These are phyloP conservation scores for Torulaspora franciscae DNA, from an alignment of 805 yeast species.

Conservation along the genomic window DNA sequence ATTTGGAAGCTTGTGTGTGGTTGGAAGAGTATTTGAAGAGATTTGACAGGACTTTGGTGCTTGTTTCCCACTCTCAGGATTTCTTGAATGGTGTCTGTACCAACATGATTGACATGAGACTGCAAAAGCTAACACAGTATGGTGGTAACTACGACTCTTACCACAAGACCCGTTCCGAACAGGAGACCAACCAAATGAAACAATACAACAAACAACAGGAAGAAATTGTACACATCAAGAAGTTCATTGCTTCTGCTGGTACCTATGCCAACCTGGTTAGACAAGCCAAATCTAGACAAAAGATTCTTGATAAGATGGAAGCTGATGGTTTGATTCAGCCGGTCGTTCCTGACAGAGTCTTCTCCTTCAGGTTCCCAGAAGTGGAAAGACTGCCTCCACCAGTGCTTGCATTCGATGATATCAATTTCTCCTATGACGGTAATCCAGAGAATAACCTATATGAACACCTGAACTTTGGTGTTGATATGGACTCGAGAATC, in stretches of 20 bases:
- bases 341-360: conserved; percentile 88
- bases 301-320: conserved; percentile 99
- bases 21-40: conserved; percentile 94
- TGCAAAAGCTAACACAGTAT: conserved; percentile 63
- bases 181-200: conserved; percentile 97
- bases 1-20: conserved; percentile 99
- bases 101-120: conserved; percentile 96
- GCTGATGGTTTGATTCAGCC: conserved; percentile 96
- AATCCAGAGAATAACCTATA: conserved; percentile 80
- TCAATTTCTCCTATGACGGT: conserved; percentile 86
- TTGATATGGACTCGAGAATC: conserved; percentile 98
- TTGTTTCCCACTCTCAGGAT: conserved; percentile 98
- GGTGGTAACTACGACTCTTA: conserved; percentile 99
- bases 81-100: conserved; percentile 98
- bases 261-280: conserved; percentile 97
- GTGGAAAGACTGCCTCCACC: conserved; percentile 99
- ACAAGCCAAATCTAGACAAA: conserved; percentile 99
- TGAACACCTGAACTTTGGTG: conserved; percentile 90
- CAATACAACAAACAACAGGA: conserved; percentile 97
- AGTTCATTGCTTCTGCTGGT: conserved; percentile 99
- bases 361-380: conserved; percentile 88
- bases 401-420: conserved; percentile 92
- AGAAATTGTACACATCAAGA: conserved; percentile 96
- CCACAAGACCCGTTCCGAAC: conserved; percentile 87
- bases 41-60: conserved; percentile 87